Conservation (phyloP, 257 asterid species). For the Plantago major region DNA sequence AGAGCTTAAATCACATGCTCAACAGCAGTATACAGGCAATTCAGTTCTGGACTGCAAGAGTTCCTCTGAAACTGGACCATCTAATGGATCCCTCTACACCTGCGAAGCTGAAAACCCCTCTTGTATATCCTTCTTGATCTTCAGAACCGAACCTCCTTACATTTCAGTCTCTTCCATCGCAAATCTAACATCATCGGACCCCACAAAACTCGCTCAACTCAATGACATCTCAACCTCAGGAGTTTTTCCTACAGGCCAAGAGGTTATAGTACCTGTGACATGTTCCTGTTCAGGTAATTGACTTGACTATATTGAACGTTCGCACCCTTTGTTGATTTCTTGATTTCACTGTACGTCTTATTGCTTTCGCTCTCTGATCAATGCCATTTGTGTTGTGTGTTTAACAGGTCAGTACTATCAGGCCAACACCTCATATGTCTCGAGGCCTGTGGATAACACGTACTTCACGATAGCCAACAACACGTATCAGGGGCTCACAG, state of each 20-base stretch:
- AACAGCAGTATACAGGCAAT: slow-evolving; percentile 46
- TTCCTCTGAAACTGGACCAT: slow-evolving; percentile 32
- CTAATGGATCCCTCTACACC: slow-evolving; percentile 44
- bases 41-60: slow-evolving; percentile 28
- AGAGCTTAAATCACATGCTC: slow-evolving; percentile 27
- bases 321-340: too few species aligned
- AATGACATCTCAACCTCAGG: slow-evolving; percentile 40
- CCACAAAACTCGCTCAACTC: slow-evolving; percentile 29
- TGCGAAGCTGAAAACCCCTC: slow-evolving; percentile 34
- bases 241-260: slow-evolving; percentile 28
- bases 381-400: too few species aligned
- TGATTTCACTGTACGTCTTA: too few species aligned
- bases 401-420: slow-evolving; percentile 40
- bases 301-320: too few species aligned
- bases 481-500: slow-evolving; percentile 48
- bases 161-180: slow-evolving; percentile 45
- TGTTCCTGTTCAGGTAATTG: slow-evolving; percentile 47
- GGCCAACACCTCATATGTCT: slow-evolving; percentile 47
- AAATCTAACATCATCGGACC: slow-evolving; percentile 42
- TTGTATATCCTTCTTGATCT: slow-evolving; percentile 47
- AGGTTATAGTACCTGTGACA: slow-evolving; percentile 45
- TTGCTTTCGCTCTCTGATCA: too few species aligned
- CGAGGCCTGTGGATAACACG: slow-evolving; percentile 20
- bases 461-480: slow-evolving; percentile 43
- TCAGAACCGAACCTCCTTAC: slow-evolving; percentile 36